Percentiles rank a stretch among this genome's conserved stretches.
Conservation (phyloP, 2,329 filamentous ascomycete species). For the Aspergillus thermomutatus region DNA sequence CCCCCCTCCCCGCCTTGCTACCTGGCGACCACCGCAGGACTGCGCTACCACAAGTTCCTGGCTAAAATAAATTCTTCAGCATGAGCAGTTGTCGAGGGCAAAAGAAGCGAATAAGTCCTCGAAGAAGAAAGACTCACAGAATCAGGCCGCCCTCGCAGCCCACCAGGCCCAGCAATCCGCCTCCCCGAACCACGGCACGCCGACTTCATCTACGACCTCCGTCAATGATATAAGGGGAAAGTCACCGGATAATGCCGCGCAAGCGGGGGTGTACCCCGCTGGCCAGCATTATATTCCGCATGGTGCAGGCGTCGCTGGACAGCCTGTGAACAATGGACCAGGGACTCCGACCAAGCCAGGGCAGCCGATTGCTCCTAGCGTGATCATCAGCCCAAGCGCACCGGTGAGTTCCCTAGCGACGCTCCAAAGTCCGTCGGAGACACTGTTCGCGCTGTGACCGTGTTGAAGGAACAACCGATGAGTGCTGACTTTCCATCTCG, state of each 20-base stretch:
- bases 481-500: background rate
- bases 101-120: conserved; percentile 83
- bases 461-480: background rate
- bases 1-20: conserved; percentile 21
- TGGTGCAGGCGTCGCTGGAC: conserved; percentile 30
- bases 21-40: conserved; percentile 4
- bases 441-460: background rate
- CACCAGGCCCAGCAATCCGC: conserved; percentile 54
- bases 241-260: conserved; percentile 47
- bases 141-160: conserved; percentile 51
- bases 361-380: conserved; percentile 70
- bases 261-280: conserved; percentile 28
- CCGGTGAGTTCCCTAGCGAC: conserved; percentile 57
- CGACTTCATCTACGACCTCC: conserved; percentile 84
- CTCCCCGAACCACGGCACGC: conserved; percentile 65
- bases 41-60: background rate
- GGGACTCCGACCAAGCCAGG: conserved; percentile 63
- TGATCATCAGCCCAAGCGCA: conserved; percentile 91
- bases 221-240: conserved; percentile 84
- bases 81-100: conserved; percentile 83
- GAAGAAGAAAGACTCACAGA: conserved; percentile 67
- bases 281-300: conserved; percentile 39
- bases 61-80: conserved; percentile 48
- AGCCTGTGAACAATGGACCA: conserved; percentile 47
- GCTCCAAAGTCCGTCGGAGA: background rate